Percentiles rank a stretch among this genome's conserved stretches.
phyloP scores from a whole-genome alignment of 1,139 yeast species.

The Yamadazyma sp. region DNA sequence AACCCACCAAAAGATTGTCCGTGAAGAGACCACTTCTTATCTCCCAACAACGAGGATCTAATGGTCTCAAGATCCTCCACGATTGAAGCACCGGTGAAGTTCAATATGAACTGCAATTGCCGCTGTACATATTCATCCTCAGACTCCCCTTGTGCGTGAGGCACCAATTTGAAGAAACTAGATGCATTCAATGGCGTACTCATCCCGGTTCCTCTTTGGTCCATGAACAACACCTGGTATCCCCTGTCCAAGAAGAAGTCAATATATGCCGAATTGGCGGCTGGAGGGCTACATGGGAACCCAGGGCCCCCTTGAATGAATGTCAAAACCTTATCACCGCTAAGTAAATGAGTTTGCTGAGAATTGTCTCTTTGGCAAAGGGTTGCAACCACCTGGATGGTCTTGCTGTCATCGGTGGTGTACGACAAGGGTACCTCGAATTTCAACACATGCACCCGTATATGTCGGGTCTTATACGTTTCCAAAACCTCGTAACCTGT shows the following conservation, averaged over 20 bases:
- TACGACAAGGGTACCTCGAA: constrained; percentile 32
- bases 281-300: constrained; percentile 43
- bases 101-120: constrained; percentile 38
- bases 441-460: constrained; percentile 27
- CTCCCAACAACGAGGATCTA: constrained; percentile 34
- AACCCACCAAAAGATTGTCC: constrained; percentile 66
- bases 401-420: constrained; percentile 8
- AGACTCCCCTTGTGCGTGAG: constrained; percentile 17
- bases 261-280: constrained; percentile 32
- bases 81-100: constrained; percentile 54
- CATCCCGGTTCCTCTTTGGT: constrained; percentile 61
- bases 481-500: constrained; percentile 21
- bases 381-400: constrained; percentile 33
- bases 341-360: constrained; percentile 18
- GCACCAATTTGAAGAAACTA: constrained; percentile 22
- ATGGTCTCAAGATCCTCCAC: constrained; percentile 51
- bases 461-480: constrained; percentile 25
- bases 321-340: constrained; percentile 33
- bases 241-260: constrained; percentile 42
- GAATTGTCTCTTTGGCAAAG: constrained; percentile 32
- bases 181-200: constrained; percentile 44
- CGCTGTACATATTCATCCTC: constrained; percentile 17
- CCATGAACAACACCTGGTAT: constrained; percentile 48
- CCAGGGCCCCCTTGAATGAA: constrained; percentile 66
- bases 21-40: constrained; percentile 46